Evolutionary conservation across 2,329 filamentous ascomycete species (phyloP).

Genomic region (Sclerotiophoma versabilis): DNA sequence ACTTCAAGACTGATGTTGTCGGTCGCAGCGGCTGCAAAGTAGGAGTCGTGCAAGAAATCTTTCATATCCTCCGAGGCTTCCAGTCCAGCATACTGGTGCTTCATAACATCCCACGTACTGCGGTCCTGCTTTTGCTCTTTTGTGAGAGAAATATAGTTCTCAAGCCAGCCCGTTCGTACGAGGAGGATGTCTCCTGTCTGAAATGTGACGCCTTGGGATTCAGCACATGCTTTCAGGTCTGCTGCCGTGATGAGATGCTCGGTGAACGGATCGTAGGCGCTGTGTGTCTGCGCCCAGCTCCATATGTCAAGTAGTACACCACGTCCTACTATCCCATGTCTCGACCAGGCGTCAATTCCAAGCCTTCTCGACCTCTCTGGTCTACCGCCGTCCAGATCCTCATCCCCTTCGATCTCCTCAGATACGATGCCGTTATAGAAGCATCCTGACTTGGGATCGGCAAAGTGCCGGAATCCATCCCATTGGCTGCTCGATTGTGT

Average conservation of each 20-base stretch:
- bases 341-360: slow-evolving; percentile 54
- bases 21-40: slow-evolving; percentile 38
- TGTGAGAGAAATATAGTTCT: slow-evolving; percentile 22
- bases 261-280: slow-evolving; percentile 33
- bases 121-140: slow-evolving; percentile 10
- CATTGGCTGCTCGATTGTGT: slow-evolving; percentile 45
- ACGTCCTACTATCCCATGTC: slow-evolving; percentile 63
- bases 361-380: slow-evolving; percentile 31
- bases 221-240: slow-evolving; percentile 29
- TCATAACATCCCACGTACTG: slow-evolving; percentile 15
- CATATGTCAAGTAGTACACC: slow-evolving; percentile 64
- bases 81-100: slow-evolving; percentile 61
- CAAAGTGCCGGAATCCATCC: slow-evolving; percentile 50
- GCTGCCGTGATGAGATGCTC: slow-evolving; percentile 23
- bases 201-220: slow-evolving; percentile 25
- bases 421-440: slow-evolving; percentile 44
- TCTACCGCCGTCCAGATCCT: slow-evolving; percentile 23
- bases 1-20: slow-evolving; percentile 48
- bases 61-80: slow-evolving; percentile 85
- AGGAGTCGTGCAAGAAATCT: slow-evolving; percentile 80
- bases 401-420: slow-evolving; percentile 34
- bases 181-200: slow-evolving; percentile 41
- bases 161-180: slow-evolving; percentile 38
- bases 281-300: slow-evolving; percentile 26
- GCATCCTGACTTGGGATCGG: slow-evolving; percentile 31